Evolutionary conservation across 192 early-diverging fungal genomes (phyloP).

Genomic region (Coemansia sp.): DNA sequence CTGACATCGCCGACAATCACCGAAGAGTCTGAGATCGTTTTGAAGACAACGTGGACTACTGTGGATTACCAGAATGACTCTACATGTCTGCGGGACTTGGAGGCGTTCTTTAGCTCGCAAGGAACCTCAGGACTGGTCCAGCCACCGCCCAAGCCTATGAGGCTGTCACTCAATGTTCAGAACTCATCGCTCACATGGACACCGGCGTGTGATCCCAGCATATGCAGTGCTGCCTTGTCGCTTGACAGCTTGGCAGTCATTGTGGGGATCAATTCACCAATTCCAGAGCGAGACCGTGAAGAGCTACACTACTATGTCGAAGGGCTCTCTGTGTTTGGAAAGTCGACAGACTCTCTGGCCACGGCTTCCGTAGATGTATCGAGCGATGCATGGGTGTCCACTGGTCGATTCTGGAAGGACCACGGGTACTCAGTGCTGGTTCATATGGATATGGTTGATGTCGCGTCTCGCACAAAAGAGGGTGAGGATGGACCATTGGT

Average conservation of each 20-base stretch:
- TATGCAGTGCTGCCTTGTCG: constrained; percentile 36
- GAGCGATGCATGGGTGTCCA: constrained; percentile 48
- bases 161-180: constrained; percentile 44
- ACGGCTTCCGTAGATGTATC: constrained; percentile 26
- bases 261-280: constrained; percentile 38
- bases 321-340: constrained; percentile 38
- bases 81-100: constrained; percentile 36
- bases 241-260: constrained; percentile 48
- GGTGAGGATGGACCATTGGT: constrained; percentile 38
- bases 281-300: constrained; percentile 39
- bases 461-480: constrained; percentile 32
- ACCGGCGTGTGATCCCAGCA: constrained; percentile 20
- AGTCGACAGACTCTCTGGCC: constrained; percentile 28
- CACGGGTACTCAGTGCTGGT: constrained; percentile 41
- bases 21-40: constrained; percentile 44
- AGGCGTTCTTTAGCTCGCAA: constrained; percentile 46
- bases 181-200: constrained; percentile 45
- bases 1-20: constrained; percentile 42
- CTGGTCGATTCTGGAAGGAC: constrained; percentile 47
- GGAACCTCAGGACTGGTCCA: constrained; percentile 48
- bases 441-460: constrained; percentile 49
- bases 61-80: constrained; percentile 41
- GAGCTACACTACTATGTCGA: constrained; percentile 50
- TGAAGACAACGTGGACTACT: constrained; percentile 48
- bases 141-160: constrained; percentile 50